Conservation (phyloP, 2,329 filamentous ascomycete genomes). For the Epicoccum nigrum region DNA sequence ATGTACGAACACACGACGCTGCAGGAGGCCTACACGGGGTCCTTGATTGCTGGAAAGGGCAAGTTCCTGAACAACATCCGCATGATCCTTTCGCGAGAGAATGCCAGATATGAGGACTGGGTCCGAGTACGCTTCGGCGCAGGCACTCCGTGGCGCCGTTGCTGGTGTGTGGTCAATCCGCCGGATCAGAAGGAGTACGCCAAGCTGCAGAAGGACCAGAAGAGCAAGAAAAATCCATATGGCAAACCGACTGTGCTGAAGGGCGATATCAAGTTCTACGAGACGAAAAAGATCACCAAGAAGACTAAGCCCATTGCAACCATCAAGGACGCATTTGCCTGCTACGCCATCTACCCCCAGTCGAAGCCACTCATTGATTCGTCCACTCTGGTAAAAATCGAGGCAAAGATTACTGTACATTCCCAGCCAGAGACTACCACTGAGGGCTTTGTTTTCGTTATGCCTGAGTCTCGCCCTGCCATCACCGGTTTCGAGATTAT, state of each 20-base stretch:
- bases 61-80: slow-evolving; percentile 89
- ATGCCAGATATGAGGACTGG: slow-evolving; percentile 85
- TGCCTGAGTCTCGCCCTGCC: slow-evolving; percentile 93
- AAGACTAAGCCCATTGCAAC: slow-evolving; percentile 90
- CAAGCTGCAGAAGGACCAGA: slow-evolving; percentile 80
- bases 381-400: slow-evolving; percentile 91
- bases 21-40: slow-evolving; percentile 96
- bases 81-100: slow-evolving; percentile 81
- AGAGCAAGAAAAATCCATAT: slow-evolving; percentile 78
- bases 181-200: slow-evolving; percentile 91
- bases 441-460: slow-evolving; percentile 96
- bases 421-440: slow-evolving; percentile 75
- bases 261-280: slow-evolving; percentile 94
- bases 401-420: slow-evolving; percentile 89
- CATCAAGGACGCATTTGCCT: slow-evolving; percentile 87
- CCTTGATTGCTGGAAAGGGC: slow-evolving; percentile 92
- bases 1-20: slow-evolving; percentile 94
- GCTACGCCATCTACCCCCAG: slow-evolving; percentile 95
- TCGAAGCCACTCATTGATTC: slow-evolving; percentile 92
- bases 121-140: slow-evolving; percentile 93
- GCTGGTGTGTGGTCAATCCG: slow-evolving; percentile 93
- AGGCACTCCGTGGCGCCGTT: slow-evolving; percentile 93
- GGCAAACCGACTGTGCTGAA: slow-evolving; percentile 77
- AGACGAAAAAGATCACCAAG: slow-evolving; percentile 87
- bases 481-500: slow-evolving; percentile 96